Percentiles rank a stretch among this genome's conserved stretches.
These are phyloP conservation scores for Hordeum marinum DNA, from an alignment of 176 grass and related monocot species.

Conservation along the genomic window DNA sequence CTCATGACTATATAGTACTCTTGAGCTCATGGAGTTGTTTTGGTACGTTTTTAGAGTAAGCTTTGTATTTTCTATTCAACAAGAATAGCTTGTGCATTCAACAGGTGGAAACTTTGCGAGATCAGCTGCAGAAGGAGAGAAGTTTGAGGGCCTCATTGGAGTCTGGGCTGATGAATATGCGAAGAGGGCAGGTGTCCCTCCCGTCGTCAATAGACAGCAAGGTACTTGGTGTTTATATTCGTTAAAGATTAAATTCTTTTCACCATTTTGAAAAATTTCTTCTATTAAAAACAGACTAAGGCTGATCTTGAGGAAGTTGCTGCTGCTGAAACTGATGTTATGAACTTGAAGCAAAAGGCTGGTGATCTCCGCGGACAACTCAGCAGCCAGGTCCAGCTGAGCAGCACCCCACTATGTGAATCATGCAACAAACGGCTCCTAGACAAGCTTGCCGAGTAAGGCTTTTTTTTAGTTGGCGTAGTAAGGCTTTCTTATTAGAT, in stretches of 20 bases:
- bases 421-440: slow-evolving; percentile 65
- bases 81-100: slow-evolving; percentile 20
- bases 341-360: slow-evolving; percentile 88
- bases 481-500: slow-evolving; percentile 47
- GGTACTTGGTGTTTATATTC: slow-evolving; percentile 39
- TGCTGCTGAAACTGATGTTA: slow-evolving; percentile 79
- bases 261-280: slow-evolving; percentile 13
- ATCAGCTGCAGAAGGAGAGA: slow-evolving; percentile 78
- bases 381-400: slow-evolving; percentile 46
- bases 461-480: slow-evolving; percentile 2
- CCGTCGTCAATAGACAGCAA: slow-evolving; percentile 61
- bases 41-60: slow-evolving; percentile 5
- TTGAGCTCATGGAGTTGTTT: slow-evolving; percentile 2
- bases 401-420: slow-evolving; percentile 63
- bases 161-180: slow-evolving; percentile 72
- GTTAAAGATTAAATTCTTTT: slow-evolving; percentile 2
- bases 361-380: slow-evolving; percentile 76
- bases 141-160: slow-evolving; percentile 69
- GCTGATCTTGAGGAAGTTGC: slow-evolving; percentile 83
- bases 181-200: slow-evolving; percentile 54
- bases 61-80: slow-evolving; percentile 17
- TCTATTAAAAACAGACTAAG: slow-evolving; percentile 60
- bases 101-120: slow-evolving; percentile 82
- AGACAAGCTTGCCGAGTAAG: slow-evolving; percentile 54
- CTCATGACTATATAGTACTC: background rate